Evolutionary conservation across 2,329 filamentous ascomycete species (phyloP), one percentile per base, ranked within the genome.

Genomic region (Alternaria alternata): DNA sequence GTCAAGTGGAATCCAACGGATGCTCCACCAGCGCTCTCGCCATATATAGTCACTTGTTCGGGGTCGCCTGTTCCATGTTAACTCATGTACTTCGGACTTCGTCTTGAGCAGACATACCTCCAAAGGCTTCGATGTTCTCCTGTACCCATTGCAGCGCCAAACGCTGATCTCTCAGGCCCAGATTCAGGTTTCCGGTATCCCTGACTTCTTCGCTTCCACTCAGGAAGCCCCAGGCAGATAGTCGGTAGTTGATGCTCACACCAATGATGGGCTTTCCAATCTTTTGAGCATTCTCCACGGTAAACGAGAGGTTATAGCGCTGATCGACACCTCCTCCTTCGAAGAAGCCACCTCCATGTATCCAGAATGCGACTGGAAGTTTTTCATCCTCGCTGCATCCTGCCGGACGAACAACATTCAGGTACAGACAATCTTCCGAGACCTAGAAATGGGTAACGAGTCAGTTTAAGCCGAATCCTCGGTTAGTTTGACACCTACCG

Each of bases 181-280:
- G 65, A 41, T 82, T 79, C 62, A 83, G 75, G 57, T 82, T 78
- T 14, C 86, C 88, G 12, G 58, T 64, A n/a, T 73, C 61, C 7
- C 63, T 53, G 26, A 76, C 61, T 51, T 77, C 74, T 44, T 76
- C 62, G 20, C 69, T 72, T 41, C 73, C 72, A 26, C 85, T 83
- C 24, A 91, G 75, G 72, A 94, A 93, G 0, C 91, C 91, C 68
- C 92, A 83, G 18, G 71, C 66, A 57, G 68, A 69, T 39, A 91
- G 80, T 12, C 89, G 84, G 75, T 87, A 88, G 64, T 80, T 80
- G 48, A 81, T 73, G 56, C 57, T 77, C 4, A 81, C 77, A 1
- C 66, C 77, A 36, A 87, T 80, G 20, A 86, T 77, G 0, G 85
- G 84, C 38, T 80, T 76, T 0, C 78, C 81, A n/a, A 80, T 79